Evolutionary conservation across 2,329 filamentous ascomycete genomes (phyloP), one percentile per base, ranked within the genome.

Genomic region (Ophidiomyces ophidiicola): DNA sequence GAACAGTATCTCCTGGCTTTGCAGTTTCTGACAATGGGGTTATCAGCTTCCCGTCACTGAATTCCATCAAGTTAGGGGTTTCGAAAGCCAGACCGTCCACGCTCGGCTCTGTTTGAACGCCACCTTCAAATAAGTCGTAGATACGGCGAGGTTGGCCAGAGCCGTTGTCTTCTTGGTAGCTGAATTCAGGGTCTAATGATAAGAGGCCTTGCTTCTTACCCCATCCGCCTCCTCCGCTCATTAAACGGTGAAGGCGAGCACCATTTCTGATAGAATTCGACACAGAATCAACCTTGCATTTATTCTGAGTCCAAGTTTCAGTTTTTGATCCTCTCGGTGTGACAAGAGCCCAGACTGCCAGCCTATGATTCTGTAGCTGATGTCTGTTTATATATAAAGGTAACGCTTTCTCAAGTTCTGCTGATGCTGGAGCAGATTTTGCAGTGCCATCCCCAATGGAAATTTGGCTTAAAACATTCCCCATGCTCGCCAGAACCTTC

Each of bases 121-220:
- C 5, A 12, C 10, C 14, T 12, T 24, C 23, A 25, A 41, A 41
- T 7, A 41, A 8, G 14, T 30, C 38, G 17, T 23, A 12, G 6
- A 41, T 30, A 23, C 26, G 25, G n/a, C 12, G 25, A 23, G 26
- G 31, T 12, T 41, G 38, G 18, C 38, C 38, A 21, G 32, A 41
- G 18, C 14, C 17, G 38, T 36, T 31, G 23, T 42, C 32, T 20
- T 44, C 33, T 12, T 45, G 37, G 19, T 35, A 37, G 17, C 49
- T 51, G 26, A 53, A 51, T 41, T 64, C 61, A 6, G 60, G 61
- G 42, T 64, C 61, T 4, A 64, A 43, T 1, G 61, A 64, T 14
- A 64, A 51, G 6, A 64, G 53, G 2, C 61, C 61, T 38, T 62
- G 59, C 44, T 64, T 64, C 47, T 64, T 64, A n/a, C 61, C 61